Conservation (phyloP, 768 basidiomycete genomes). For the Lentinus tigrinus region DNA sequence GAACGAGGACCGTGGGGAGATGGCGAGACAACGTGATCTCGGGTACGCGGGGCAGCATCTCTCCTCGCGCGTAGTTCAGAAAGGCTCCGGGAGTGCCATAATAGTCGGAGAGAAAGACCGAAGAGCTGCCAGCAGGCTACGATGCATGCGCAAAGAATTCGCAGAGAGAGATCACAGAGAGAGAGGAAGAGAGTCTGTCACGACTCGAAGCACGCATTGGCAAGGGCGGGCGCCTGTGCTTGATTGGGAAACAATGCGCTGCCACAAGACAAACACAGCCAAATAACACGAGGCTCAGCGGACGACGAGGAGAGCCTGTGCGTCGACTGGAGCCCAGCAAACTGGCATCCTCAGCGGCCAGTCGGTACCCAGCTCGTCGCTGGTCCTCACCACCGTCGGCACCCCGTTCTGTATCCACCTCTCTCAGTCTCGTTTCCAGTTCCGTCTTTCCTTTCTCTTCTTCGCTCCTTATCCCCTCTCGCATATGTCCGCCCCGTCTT, state of each 20-base stretch:
- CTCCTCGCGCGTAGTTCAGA: too few species aligned
- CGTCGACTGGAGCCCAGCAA: conserved; percentile 15
- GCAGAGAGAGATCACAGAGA: not conserved
- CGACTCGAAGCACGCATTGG: not conserved
- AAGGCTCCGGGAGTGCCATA: too few species aligned
- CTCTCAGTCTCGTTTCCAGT: conserved; percentile 14
- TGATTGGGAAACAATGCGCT: not conserved
- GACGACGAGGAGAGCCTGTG: conserved; percentile 11
- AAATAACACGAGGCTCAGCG: conserved; percentile 25
- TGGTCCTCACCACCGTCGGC: conserved; percentile 7
- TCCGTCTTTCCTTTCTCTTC: conserved; percentile 38
- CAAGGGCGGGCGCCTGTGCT: not conserved
- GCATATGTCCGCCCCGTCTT: conserved; percentile 41
- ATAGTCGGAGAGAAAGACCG: too few species aligned
- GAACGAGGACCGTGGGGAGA: too few species aligned
- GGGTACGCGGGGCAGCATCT: too few species aligned
- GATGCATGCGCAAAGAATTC: too few species aligned
- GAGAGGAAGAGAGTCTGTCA: not conserved
- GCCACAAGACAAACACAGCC: conserved; percentile 18
- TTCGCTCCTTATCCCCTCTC: conserved; percentile 33
- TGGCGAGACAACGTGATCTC: too few species aligned
- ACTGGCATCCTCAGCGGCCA: conserved; percentile 27
- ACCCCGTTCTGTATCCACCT: conserved; percentile 4
- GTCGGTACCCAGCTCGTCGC: conserved; percentile 18
- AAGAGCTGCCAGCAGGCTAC: too few species aligned